Evolutionary conservation across 352 stramenopile genomes (phyloP).

Genomic region (Phytophthora aleatoria): DNA sequence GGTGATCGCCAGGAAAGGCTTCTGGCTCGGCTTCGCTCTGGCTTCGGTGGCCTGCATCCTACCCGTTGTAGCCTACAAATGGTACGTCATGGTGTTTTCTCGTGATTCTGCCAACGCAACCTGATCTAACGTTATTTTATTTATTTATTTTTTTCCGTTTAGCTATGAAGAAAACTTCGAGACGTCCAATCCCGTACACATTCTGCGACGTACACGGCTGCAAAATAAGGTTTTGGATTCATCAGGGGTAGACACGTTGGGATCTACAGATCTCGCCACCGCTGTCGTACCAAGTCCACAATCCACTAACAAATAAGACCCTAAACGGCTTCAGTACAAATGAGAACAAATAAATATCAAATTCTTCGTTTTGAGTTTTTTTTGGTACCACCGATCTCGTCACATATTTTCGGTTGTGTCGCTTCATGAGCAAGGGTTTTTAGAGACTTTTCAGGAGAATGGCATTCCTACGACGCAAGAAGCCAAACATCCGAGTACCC

Average conservation of each 20-base stretch:
- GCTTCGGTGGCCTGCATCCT: constrained; percentile 48
- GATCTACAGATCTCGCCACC: constrained; percentile 13
- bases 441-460: constrained; percentile 30
- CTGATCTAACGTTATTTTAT: background rate
- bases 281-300: constrained; percentile 26
- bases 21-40: constrained; percentile 70
- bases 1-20: constrained; percentile 41
- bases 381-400: constrained; percentile 5
- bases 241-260: constrained; percentile 37
- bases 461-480: constrained; percentile 67
- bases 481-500: constrained; percentile 69
- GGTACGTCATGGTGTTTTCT: constrained; percentile 38
- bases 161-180: constrained; percentile 82
- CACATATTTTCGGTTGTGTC: constrained; percentile 26
- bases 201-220: constrained; percentile 66
- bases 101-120: background rate
- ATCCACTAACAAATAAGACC: constrained; percentile 25
- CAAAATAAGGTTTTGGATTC: constrained; percentile 80
- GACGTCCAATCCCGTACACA: constrained; percentile 72
- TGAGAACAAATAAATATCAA: constrained; percentile 1
- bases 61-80: constrained; percentile 71
- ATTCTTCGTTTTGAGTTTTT: background rate
- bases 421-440: constrained; percentile 16
- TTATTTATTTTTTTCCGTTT: background rate
- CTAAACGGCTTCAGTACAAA: constrained; percentile 17